These are phyloP conservation scores for Blastomyces parvus DNA, from an alignment of 2,329 filamentous ascomycete species.

Conservation along the genomic window DNA sequence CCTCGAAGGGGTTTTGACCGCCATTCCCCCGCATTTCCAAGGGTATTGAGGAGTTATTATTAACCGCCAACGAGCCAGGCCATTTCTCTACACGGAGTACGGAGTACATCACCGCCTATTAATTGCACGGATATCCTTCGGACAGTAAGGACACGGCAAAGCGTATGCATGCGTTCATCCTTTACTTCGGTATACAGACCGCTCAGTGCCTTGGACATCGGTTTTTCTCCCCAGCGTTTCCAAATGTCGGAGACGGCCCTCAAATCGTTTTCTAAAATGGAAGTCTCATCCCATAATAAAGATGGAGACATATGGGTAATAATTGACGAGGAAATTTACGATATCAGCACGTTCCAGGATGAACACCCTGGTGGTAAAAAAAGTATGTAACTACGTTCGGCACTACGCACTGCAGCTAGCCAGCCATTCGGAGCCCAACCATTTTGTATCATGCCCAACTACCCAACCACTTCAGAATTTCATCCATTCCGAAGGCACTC, in stretches of 20 bases:
- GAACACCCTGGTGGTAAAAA: constrained; percentile 18
- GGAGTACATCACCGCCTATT: neutral
- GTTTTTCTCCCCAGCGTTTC: neutral
- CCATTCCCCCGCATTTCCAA: neutral
- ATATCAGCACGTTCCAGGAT: constrained; percentile 18
- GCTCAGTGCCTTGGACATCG: neutral
- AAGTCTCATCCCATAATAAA: constrained; percentile 10
- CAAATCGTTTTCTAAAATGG: constrained; percentile 3
- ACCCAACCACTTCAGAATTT: neutral
- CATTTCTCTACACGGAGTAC: neutral
- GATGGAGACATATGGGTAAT: constrained; percentile 17
- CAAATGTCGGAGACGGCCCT: neutral
- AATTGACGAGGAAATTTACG: constrained; percentile 18
- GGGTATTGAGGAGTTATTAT: neutral
- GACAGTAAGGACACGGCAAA: neutral
- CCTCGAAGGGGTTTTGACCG: neutral
- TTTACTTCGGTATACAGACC: too few relatives aligned
- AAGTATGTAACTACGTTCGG: constrained; percentile 9
- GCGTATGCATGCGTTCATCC: too few relatives aligned
- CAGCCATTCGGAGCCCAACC: neutral
- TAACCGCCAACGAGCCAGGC: neutral
- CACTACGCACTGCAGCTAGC: neutral
- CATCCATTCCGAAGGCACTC: neutral
- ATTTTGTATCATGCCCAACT: neutral
- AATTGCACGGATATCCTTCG: neutral